Evolutionary conservation across 2,329 filamentous ascomycete species (phyloP).

Genomic region (Fonsecaea pedrosoi): DNA sequence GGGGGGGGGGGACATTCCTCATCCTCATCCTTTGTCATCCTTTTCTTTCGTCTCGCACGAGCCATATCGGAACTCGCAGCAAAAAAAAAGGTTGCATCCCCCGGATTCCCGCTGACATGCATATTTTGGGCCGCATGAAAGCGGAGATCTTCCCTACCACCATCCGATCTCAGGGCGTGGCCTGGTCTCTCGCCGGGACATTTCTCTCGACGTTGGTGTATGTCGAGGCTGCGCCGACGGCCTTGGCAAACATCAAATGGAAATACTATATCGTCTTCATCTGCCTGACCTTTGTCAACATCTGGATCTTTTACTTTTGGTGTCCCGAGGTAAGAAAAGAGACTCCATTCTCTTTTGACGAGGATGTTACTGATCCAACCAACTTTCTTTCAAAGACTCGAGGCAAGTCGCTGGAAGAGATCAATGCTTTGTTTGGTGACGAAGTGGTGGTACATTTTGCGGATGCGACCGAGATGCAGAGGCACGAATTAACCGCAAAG

Average conservation of each 20-base stretch:
- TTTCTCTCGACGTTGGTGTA: constrained; percentile 35
- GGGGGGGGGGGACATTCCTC: too few relatives aligned
- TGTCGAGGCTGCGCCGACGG: constrained; percentile 38
- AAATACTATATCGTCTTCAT: constrained; percentile 44
- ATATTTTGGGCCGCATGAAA: constrained; percentile 14
- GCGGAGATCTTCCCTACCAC: constrained; percentile 38
- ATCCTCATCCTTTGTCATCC: constrained; percentile 15
- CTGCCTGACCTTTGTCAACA: constrained; percentile 52
- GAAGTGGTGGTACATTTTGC: constrained; percentile 33
- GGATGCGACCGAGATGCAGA: constrained; percentile 46
- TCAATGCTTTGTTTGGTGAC: constrained; percentile 35
- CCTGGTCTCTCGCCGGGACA: constrained; percentile 33
- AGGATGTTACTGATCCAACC: not conserved
- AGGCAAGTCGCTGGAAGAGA: constrained; percentile 36
- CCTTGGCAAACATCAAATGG: constrained; percentile 46
- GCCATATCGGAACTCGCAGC: constrained; percentile 1
- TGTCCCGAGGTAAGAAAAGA: constrained; percentile 51
- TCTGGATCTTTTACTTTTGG: constrained; percentile 34
- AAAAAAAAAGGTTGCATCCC: constrained; percentile 18
- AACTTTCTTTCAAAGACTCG: constrained; percentile 18
- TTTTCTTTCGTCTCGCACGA: not conserved
- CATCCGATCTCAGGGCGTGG: constrained; percentile 36
- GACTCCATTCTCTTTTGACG: too few relatives aligned
- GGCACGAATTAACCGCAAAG: constrained; percentile 26
- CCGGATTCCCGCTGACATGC: constrained; percentile 21